Base-by-base conservation (phyloP, 768 basidiomycete species). In the Boletellus emodensis region DNA sequence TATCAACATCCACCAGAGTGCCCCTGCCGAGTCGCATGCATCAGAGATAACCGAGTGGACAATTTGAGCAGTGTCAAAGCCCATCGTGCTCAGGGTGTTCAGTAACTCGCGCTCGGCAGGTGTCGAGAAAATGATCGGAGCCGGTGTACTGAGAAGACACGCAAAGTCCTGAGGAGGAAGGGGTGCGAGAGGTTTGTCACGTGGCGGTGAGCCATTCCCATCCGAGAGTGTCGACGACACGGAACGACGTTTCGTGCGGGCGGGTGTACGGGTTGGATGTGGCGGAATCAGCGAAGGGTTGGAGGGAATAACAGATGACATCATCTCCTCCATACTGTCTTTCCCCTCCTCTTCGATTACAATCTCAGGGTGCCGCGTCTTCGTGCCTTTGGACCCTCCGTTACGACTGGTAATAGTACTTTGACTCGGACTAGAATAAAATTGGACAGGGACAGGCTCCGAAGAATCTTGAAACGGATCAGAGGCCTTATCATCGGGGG, bases 1-100 rank as follows among this genome's bases (percentile, higher is more conserved):
- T 66, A 84, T 87, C 43, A 97, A 73, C 80, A 95, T 90, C 96
- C 96, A 99, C 94, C 94, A 99, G 8, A 91, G 70, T 1, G 94
- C 91, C 9, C 92, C 87, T 12, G 88, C 79, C 0, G 89, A 80
- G 68, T 99, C 95, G 61, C 95, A 99, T 1, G 95, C 95, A 68
- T 97, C 83, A 26, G 79, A 85, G 40, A 89, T 75, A 12, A 98
- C 96, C 0, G 88, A 91, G 65, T 98, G 94, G n/a, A 87, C 85
- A 44, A 97, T 86, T 70, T 99, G 95, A 14, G 89, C 91, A 0
- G 88, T 90, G 67, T 98, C 96, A 53, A 99, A 83, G 0, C 96
- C 95, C 6, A 96, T 72, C 22, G 68, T 59, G 49, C 84, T 83
- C 38, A 99, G 74, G 3, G 71, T 74, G 53, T 89, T 89, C 26